Evolutionary conservation across 768 basidiomycete genomes (phyloP).

Genomic region (Russula virescens): DNA sequence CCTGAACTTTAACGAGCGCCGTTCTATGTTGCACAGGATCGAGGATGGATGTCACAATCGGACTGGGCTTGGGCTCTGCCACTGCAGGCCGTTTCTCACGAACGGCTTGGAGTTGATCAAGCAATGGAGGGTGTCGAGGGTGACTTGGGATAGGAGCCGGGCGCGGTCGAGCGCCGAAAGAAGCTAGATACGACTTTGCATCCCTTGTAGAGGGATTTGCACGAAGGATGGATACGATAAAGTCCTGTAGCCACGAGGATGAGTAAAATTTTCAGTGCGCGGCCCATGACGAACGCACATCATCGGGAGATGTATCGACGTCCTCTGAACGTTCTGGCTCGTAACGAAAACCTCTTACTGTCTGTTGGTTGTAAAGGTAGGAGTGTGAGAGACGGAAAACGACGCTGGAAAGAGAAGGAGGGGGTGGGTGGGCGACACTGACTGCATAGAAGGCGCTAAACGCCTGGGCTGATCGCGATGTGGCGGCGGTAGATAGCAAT

Average conservation of each 20-base stretch:
- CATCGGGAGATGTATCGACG: constrained; percentile 7
- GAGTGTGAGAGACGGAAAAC: not conserved
- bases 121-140: constrained; percentile 30
- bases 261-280: constrained; percentile 9
- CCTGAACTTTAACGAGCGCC: constrained; percentile 94
- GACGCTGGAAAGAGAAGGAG: not conserved
- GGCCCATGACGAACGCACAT: constrained; percentile 11
- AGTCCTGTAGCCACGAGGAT: constrained; percentile 54
- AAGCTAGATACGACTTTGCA: constrained; percentile 82
- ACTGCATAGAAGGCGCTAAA: constrained; percentile 56
- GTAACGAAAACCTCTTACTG: constrained; percentile 17
- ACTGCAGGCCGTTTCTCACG: constrained; percentile 26
- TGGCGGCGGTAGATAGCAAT: constrained; percentile 24
- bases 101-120: constrained; percentile 29
- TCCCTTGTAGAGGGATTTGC: constrained; percentile 91
- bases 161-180: constrained; percentile 69
- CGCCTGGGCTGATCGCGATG: constrained; percentile 30
- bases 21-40: constrained; percentile 81
- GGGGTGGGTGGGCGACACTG: constrained; percentile 25
- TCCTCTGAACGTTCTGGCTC: constrained; percentile 16
- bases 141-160: constrained; percentile 9
- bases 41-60: constrained; percentile 68
- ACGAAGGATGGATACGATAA: constrained; percentile 90
- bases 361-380: constrained; percentile 2
- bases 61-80: constrained; percentile 39